phyloP scores from a whole-genome alignment of 495 filamentous ascomycete species.

The Aspergillus heteromorphus region DNA sequence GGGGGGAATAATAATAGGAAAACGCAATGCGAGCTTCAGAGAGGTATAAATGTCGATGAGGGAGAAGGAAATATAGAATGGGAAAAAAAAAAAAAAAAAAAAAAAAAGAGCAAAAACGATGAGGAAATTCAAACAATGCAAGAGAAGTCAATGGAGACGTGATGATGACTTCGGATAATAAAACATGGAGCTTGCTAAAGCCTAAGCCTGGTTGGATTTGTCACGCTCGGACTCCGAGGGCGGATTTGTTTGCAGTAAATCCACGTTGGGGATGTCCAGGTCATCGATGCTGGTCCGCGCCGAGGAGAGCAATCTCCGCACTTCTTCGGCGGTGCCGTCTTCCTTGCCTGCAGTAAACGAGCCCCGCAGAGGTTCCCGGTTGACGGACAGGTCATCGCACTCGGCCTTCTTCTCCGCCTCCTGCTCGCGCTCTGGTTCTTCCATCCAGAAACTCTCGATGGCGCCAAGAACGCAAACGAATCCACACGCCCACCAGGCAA shows the following conservation, averaged over 20 bases:
- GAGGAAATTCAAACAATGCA: conserved; percentile 15
- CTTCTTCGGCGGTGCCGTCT: conserved; percentile 28
- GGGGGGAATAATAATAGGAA: conserved; percentile 2
- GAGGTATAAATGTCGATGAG: neutral
- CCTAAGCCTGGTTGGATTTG: neutral
- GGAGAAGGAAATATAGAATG: too few relatives aligned
- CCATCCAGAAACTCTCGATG: conserved; percentile 49
- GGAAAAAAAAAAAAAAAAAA: conserved; percentile 8
- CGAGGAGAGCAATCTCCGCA: conserved; percentile 36
- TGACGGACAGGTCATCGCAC: neutral
- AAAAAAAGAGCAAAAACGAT: conserved; percentile 9
- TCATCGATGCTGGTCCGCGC: conserved; percentile 40
- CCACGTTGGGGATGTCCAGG: conserved; percentile 25
- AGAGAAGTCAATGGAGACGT: conserved; percentile 11
- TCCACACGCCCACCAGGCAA: conserved; percentile 89
- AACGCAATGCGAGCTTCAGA: conserved; percentile 5
- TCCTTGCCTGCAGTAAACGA: conserved; percentile 19
- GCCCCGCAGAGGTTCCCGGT: conserved; percentile 13
- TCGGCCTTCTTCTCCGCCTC: conserved; percentile 27
- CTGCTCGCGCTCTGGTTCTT: conserved; percentile 34
- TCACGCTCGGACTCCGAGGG: neutral
- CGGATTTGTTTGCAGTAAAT: conserved; percentile 15
- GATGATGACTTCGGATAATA: conserved; percentile 7
- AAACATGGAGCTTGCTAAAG: neutral
- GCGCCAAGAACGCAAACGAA: conserved; percentile 71